Evolutionary conservation across 2,329 filamentous ascomycete genomes (phyloP).

Genomic region (Sporothrix mexicana): DNA sequence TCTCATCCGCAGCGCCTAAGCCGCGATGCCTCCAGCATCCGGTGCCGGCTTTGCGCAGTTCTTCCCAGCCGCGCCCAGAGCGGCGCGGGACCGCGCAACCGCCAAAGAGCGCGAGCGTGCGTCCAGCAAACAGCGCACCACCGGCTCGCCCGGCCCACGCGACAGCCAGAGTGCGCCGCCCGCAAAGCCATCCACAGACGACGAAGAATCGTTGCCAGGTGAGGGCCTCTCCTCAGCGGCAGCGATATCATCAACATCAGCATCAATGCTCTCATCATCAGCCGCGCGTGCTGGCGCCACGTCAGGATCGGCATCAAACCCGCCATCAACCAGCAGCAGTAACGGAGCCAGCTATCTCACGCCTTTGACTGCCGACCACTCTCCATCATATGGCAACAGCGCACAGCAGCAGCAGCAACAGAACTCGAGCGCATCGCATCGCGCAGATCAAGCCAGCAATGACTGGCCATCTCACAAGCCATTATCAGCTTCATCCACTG

Average conservation of each 20-base stretch:
- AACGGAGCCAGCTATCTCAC: slow-evolving; percentile 55
- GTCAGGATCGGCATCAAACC: slow-evolving; percentile 16
- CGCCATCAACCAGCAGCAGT: slow-evolving; percentile 44
- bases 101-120: slow-evolving; percentile 67
- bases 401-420: background rate
- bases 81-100: slow-evolving; percentile 57
- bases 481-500: slow-evolving; percentile 49
- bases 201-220: slow-evolving; percentile 64
- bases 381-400: slow-evolving; percentile 49
- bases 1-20: slow-evolving; percentile 16
- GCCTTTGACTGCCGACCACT: slow-evolving; percentile 59
- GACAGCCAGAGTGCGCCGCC: slow-evolving; percentile 39
- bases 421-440: slow-evolving; percentile 1
- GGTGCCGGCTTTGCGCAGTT: slow-evolving; percentile 83
- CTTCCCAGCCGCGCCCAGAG: slow-evolving; percentile 78
- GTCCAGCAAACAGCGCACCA: slow-evolving; percentile 40
- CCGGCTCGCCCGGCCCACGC: slow-evolving; percentile 43
- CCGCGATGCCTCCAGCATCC: slow-evolving; percentile 78
- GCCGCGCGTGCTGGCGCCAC: slow-evolving; percentile 65
- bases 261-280: background rate
- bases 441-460: background rate
- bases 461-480: background rate
- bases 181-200: slow-evolving; percentile 53
- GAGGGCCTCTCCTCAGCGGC: slow-evolving; percentile 76
- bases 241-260: slow-evolving; percentile 44